Percentiles rank a stretch among this genome's conserved stretches.
These are phyloP conservation scores for Linnemannia exigua DNA, from an alignment of 192 early-diverging fungal species.

Conservation along the genomic window DNA sequence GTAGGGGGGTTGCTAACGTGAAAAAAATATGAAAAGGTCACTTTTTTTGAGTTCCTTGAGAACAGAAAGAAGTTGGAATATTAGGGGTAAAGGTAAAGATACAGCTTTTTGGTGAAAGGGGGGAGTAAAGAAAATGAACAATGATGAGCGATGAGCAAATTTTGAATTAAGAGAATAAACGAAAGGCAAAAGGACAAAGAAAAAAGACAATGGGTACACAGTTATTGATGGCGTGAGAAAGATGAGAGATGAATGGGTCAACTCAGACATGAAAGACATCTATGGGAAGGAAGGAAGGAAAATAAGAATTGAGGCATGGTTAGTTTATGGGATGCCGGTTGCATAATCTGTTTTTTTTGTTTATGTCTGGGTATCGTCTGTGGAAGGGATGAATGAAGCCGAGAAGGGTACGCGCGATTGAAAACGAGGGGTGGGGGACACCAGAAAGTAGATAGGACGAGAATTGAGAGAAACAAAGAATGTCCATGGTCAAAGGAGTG, in stretches of 20 bases:
- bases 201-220: not conserved
- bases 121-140: not conserved
- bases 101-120: not conserved
- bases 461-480: not conserved
- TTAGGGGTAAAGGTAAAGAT: slow-evolving; percentile 5
- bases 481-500: not conserved
- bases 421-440: not conserved
- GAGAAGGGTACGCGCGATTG: not conserved
- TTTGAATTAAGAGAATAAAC: not conserved
- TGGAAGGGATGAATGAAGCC: not conserved
- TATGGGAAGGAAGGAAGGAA: not conserved
- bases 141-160: not conserved
- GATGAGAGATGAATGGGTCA: not conserved
- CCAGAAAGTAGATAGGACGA: not conserved
- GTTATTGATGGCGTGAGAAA: not conserved
- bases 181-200: not conserved
- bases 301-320: not conserved
- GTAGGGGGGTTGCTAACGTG: not conserved
- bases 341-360: not conserved
- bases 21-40: not conserved
- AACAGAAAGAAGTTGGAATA: not conserved
- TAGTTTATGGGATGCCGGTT: not conserved
- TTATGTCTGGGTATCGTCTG: not conserved
- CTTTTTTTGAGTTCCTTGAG: slow-evolving; percentile 9
- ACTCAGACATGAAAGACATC: not conserved